A percentile compares a stretch with the other conserved stretches of the same genome.
These are phyloP conservation scores for Erysimum pusillum DNA, from an alignment of 441 rosid species.

Conservation along the genomic window DNA sequence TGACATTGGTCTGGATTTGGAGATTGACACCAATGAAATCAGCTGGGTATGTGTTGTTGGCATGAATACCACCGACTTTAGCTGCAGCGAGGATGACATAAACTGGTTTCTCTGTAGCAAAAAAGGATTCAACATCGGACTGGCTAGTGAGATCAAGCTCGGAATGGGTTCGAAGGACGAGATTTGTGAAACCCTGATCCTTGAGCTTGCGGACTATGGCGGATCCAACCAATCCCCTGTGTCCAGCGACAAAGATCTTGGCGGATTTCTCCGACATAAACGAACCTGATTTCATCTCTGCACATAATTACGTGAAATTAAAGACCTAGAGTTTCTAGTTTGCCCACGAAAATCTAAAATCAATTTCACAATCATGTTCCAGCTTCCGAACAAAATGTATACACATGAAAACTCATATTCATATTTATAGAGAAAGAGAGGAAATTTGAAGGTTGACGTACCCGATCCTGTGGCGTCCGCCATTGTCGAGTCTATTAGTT, in stretches of 20 bases:
- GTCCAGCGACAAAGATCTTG: constrained; percentile 94
- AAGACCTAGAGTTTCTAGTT: constrained; percentile 12
- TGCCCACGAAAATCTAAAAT: neutral
- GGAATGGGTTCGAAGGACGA: constrained; percentile 69
- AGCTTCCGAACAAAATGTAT: neutral
- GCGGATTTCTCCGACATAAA: constrained; percentile 69
- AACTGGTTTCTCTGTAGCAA: constrained; percentile 65
- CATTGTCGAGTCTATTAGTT: constrained; percentile 28
- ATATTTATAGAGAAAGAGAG: neutral
- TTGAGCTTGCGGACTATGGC: constrained; percentile 79
- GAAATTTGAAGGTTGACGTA: constrained; percentile 24
- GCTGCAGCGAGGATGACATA: constrained; percentile 86
- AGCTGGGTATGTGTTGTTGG: constrained; percentile 93
- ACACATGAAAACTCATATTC: neutral
- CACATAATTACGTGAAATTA: neutral
- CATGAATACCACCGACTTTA: constrained; percentile 96
- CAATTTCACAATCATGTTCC: constrained; percentile 10
- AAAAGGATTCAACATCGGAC: constrained; percentile 75
- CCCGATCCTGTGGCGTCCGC: constrained; percentile 36
- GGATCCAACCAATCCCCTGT: constrained; percentile 88
- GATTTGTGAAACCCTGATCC: constrained; percentile 65
- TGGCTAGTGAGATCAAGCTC: constrained; percentile 90
- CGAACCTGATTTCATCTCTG: constrained; percentile 42
- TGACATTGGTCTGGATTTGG: constrained; percentile 93
- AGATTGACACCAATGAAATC: constrained; percentile 93